phyloP scores from a whole-genome alignment of 768 basidiomycete genomes.

The Mycena rebaudengoi region DNA sequence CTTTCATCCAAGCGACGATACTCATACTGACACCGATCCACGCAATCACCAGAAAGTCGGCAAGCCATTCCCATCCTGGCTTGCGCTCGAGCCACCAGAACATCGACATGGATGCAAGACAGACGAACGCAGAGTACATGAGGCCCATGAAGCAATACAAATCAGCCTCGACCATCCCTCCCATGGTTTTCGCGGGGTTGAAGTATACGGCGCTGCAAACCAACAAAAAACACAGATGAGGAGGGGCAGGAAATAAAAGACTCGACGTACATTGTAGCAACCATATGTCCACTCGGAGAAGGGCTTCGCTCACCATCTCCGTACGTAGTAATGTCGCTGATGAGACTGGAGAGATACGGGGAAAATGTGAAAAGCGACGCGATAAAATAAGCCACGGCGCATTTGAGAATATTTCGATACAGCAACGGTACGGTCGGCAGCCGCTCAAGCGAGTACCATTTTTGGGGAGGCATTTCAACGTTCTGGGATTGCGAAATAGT shows the following conservation, averaged over 20 bases:
- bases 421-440: constrained; percentile 54
- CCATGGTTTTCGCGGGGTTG: constrained; percentile 93
- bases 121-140: constrained; percentile 76
- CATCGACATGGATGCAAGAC: constrained; percentile 76
- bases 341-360: constrained; percentile 71
- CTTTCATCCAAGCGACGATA: constrained; percentile 87
- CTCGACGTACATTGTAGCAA: constrained; percentile 85
- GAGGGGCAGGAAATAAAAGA: neutral
- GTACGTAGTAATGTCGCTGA: constrained; percentile 67
- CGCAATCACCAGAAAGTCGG: constrained; percentile 73
- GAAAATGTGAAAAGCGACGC: constrained; percentile 94
- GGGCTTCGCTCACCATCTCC: constrained; percentile 61
- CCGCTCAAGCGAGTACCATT: constrained; percentile 28
- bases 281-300: constrained; percentile 87
- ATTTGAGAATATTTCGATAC: constrained; percentile 86
- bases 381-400: constrained; percentile 88
- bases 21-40: constrained; percentile 91
- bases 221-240: constrained; percentile 6
- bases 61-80: constrained; percentile 77
- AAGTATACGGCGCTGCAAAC: constrained; percentile 83
- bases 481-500: constrained; percentile 22
- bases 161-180: constrained; percentile 93
- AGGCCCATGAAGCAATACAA: constrained; percentile 79
- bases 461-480: constrained; percentile 7
- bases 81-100: constrained; percentile 82